Base-by-base conservation (phyloP, 2,329 filamentous ascomycete species). In the Xylaria sp. region DNA sequence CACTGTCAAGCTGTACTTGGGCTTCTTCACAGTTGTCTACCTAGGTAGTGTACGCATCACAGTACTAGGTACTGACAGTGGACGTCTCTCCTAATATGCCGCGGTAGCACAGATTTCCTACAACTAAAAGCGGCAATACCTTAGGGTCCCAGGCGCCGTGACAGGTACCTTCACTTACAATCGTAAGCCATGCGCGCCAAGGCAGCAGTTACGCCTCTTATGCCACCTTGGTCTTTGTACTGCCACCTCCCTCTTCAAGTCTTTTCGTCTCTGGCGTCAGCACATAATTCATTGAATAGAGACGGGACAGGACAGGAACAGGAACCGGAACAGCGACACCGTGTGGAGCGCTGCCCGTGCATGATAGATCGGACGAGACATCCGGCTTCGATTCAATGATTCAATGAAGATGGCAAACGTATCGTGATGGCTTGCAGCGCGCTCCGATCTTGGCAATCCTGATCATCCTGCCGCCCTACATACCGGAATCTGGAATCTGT, bases 401-500 rank as follows among this genome's bases (percentile, higher is more conserved):
- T 51, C 48, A 43, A 60, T 25, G 46, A 43, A 48, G 25, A 51
- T 57, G 59, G 23, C 59, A 58, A 15, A 56, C 28, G 41, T 43
- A 60, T 13, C 36, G 66, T 58, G 46, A 69, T 61, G 58, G 56
- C 46, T 20, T 64, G 61, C 67, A 64, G 59, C 39, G 28, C 46
- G 33, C 43, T 51, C 55, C 25, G 39, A 64, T 57, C 59, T 48
- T 61, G 64, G 41, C 60, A 62, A 68, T 65, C 43, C 55, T 48
- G 33, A 60, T n/a, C 56, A 55, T 57, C 49, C 62, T 57, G 39
- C 62, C 48, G 41, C 39, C 41, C 31, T 31, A 36, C 33, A 36
- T 28, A 18, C 25, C 36, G 46, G 41, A 20, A 13, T 41, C 61
- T 57, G 15, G 41, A n/a, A 28, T 52, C 43, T 23, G 31, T 62